Base-by-base conservation (phyloP, 208 protist genomes). In the Polymyxa betae region DNA sequence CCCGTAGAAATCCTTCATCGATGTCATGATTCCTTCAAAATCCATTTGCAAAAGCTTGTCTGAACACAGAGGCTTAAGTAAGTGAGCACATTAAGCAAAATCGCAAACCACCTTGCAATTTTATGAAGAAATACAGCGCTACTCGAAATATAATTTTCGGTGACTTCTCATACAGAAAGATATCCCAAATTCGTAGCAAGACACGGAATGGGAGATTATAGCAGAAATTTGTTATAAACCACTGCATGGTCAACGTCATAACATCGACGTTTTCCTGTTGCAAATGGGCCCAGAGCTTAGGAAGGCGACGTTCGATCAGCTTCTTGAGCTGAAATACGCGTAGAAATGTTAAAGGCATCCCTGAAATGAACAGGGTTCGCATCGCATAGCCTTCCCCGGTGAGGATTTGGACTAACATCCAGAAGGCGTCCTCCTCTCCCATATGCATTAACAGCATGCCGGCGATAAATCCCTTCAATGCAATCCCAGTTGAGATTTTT, bases 151-250 rank as follows among this genome's bases (percentile, higher is more conserved):
- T 66, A 66, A 66, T 66, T 29, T 66, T 66, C 16, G 54, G 54
- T 32, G 54, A 66, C 29, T 29, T 16, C 54, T 66, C 54, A 32
- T 32, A 29, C 20, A 66, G 54, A 29, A 66, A 66, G 20, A 66
- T 29, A 66, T 66, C 54, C 54, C 54, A 66, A 29, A 66, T 66
- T 66, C 54, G 54, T 29, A 66, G 54, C 16, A 66, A 29, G 29
- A 66, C 54, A 29, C 54, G 54, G 54, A 66, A 66, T 29, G 54
- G 54, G 29, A 66, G 54, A 29, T 66, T 66, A 29, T 66, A 66
- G 54, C 54, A 66, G 54, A 66, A 66, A 29, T 66, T 66, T 29
- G 54, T 66, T 16, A 66, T 66, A 29, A 66, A 66, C 54, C 54
- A 66, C 29, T 66, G 54, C 54, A 66, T 66, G 16, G 54, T 66